These are phyloP conservation scores for Boletellus ananiceps DNA, from an alignment of 768 basidiomycete genomes.

Conservation along the genomic window DNA sequence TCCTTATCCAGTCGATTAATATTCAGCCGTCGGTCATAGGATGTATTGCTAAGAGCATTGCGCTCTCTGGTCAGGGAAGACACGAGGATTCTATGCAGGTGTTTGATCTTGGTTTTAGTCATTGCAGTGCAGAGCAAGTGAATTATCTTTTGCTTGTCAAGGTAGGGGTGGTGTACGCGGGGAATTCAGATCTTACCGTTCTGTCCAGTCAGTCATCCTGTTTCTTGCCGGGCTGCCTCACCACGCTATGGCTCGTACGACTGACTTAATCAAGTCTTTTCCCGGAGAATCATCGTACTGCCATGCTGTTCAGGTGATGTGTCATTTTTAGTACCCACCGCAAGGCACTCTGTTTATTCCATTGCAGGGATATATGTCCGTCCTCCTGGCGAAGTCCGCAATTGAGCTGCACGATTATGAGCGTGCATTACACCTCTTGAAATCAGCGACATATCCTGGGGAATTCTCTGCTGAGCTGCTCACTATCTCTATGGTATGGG, in stretches of 20 bases:
- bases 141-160: conserved; percentile 15
- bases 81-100: conserved; percentile 15
- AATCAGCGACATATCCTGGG: conserved; percentile 1
- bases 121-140: conserved; percentile 3
- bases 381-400: conserved; percentile 12
- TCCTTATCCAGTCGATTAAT: conserved; percentile 5
- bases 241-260: conserved; percentile 4
- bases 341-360: neutral
- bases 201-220: conserved; percentile 6
- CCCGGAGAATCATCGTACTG: neutral
- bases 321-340: neutral
- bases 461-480: conserved; percentile 7
- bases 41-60: conserved; percentile 13
- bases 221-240: conserved; percentile 5
- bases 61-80: conserved; percentile 7
- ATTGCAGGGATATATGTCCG: conserved; percentile 8
- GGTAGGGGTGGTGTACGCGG: neutral
- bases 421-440: conserved; percentile 5
- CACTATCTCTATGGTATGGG: conserved; percentile 14
- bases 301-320: conserved; percentile 8
- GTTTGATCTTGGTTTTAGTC: conserved; percentile 13
- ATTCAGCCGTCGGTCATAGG: conserved; percentile 12
- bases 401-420: conserved; percentile 8
- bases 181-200: neutral
- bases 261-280: conserved; percentile 4